A percentile compares a stretch with the other conserved stretches of the same genome.
Conservation (phyloP, 2,329 filamentous ascomycete genomes). For the Exophiala viscosa region DNA sequence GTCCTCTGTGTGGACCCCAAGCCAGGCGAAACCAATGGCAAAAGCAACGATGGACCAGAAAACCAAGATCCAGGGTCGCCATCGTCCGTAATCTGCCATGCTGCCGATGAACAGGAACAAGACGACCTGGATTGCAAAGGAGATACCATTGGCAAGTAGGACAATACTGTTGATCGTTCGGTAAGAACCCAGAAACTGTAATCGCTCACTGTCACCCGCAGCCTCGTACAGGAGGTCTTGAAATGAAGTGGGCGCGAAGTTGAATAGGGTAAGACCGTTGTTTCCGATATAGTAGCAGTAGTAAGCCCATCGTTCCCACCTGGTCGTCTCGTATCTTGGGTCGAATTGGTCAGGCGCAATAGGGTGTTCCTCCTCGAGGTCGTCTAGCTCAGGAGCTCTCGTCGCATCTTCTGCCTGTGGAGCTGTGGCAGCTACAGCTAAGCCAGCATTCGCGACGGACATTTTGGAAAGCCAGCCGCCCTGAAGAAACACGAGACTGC, state of each 20-base stretch:
- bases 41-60: conserved; percentile 59
- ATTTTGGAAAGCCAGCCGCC: conserved; percentile 6
- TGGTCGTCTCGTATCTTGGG: conserved; percentile 49
- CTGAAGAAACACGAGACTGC: too few species aligned
- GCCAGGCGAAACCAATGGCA: conserved; percentile 63
- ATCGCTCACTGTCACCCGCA: conserved; percentile 50
- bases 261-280: conserved; percentile 61
- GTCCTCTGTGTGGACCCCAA: conserved; percentile 58
- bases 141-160: conserved; percentile 63
- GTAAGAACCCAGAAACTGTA: conserved; percentile 54
- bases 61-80: conserved; percentile 61
- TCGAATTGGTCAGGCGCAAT: conserved; percentile 55
- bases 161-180: conserved; percentile 65
- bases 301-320: conserved; percentile 56
- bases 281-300: conserved; percentile 64
- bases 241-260: conserved; percentile 62
- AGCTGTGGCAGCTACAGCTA: conserved; percentile 20
- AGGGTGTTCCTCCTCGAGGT: conserved; percentile 37
- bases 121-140: conserved; percentile 63
- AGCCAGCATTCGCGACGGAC: conserved; percentile 27
- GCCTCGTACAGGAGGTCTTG: conserved; percentile 63
- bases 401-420: conserved; percentile 22
- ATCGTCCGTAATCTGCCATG: conserved; percentile 61
- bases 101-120: conserved; percentile 46
- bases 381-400: conserved; percentile 11